A percentile compares a stretch with the other conserved stretches of the same genome.
phyloP scores from a whole-genome alignment of 768 basidiomycete species.

The Lyophyllum shimeji region DNA sequence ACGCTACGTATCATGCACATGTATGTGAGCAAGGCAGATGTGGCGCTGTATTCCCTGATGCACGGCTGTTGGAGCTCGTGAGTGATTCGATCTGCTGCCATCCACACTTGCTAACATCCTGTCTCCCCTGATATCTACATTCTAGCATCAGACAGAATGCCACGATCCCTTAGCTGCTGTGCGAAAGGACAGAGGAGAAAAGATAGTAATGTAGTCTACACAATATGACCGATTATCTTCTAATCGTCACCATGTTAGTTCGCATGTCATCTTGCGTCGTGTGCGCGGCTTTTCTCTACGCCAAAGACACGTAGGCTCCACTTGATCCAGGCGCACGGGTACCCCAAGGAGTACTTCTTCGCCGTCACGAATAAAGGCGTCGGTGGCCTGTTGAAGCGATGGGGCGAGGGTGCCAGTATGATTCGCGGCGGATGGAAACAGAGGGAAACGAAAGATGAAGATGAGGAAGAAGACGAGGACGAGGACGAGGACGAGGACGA shows the following conservation, averaged over 20 bases:
- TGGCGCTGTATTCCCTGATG: constrained; percentile 84
- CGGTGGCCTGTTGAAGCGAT: constrained; percentile 72
- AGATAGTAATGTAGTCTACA: constrained; percentile 60
- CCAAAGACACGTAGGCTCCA: constrained; percentile 81
- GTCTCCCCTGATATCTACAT: neutral
- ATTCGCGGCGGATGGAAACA: constrained; percentile 72
- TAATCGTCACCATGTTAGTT: constrained; percentile 43
- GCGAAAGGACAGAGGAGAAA: constrained; percentile 77
- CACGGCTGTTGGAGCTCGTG: constrained; percentile 75
- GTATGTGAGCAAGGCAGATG: constrained; percentile 73
- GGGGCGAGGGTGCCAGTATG: constrained; percentile 85
- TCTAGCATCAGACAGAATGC: constrained; percentile 82
- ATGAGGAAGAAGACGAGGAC: constrained; percentile 29
- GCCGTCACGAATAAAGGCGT: constrained; percentile 90
- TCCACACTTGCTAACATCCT: neutral
- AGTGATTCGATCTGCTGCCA: constrained; percentile 28
- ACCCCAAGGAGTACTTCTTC: constrained; percentile 90
- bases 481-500: constrained; percentile 29
- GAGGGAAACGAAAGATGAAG: constrained; percentile 24
- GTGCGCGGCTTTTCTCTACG: constrained; percentile 59
- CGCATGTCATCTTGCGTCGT: constrained; percentile 68
- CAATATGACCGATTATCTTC: neutral
- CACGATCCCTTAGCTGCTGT: constrained; percentile 85
- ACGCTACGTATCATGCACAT: constrained; percentile 81
- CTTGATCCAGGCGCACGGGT: constrained; percentile 78